Evolutionary conservation across 2,329 filamentous ascomycete species (phyloP), one percentile per base, ranked within the genome.

Genomic region (Cladosporium sp.): DNA sequence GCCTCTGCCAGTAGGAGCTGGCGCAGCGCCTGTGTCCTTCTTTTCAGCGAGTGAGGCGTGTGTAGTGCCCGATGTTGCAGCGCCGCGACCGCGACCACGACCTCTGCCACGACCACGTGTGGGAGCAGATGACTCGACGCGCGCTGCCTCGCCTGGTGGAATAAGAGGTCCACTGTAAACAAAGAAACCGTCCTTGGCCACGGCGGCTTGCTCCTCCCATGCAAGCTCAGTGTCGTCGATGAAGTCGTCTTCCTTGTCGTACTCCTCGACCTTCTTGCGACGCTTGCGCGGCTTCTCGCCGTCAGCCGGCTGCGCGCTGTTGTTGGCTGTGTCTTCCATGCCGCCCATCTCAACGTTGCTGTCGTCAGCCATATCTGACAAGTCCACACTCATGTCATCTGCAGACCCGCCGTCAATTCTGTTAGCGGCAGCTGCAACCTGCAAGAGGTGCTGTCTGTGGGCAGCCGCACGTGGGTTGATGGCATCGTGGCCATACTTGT

Each of bases 101-200:
- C 85, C 85, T 53, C 91, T 87, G 23, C 73, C 72, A 18, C 72
- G 65, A 7, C 73, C 73, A 18, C 68, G 67, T 13, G 65, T 66
- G n/a, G 69, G 64, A 16, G 68, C 63, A 3, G 67, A 73, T 2
- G 71, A 70, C 57, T 76, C 74, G 46, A 76, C 68, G 25, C 72
- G 70, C n/a, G 72, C 71, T 26, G 68, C 94, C 79, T 96, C 91
- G 25, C 89, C 91, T 78, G 96, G 93, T 5, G 91, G 91, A 25
- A 98, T 86, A 56, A 99, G 82, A 10, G 94, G 94, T 3, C 95
- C 95, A 67, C 92, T 96, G 79, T 97, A 99, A 1, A 99, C 95
- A 76, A 98, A 99, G 81, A 98, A 99, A 1, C 95, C 95, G 76
- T 98, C 95, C 71, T 94, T 92, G 70, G 92, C 94, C 56, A 95